Conservation (phyloP, 2,329 filamentous ascomycete genomes). For the Stromatinia cepivora region DNA sequence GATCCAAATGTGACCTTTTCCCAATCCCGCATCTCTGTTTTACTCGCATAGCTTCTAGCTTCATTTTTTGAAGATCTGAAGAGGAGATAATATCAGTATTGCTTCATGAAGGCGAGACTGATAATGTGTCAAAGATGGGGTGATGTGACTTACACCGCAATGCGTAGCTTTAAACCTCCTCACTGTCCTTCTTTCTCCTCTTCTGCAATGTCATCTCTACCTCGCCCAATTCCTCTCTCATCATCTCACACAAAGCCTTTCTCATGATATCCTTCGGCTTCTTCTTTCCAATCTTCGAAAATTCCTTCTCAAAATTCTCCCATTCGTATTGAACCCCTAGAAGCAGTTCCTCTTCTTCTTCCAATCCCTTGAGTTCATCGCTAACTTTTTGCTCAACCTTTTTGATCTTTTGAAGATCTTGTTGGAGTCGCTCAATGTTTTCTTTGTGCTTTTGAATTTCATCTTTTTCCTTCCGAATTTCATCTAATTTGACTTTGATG, state of each 20-base stretch:
- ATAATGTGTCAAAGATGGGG: background rate
- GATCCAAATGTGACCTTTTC: too few species aligned
- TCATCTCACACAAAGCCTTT: background rate
- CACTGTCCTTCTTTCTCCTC: background rate
- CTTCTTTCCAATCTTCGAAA: background rate
- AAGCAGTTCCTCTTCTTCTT: background rate
- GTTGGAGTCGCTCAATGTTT: too few species aligned
- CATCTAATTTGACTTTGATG: too few species aligned
- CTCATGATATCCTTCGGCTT: too few species aligned
- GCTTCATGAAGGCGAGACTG: too few species aligned
- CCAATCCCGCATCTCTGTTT: background rate
- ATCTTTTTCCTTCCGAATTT: background rate
- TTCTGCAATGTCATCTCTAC: too few species aligned
- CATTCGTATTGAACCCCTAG: too few species aligned
- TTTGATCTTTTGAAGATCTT: background rate
- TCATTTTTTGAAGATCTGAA: background rate
- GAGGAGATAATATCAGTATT: too few species aligned
- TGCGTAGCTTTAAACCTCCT: too few species aligned
- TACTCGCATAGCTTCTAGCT: background rate
- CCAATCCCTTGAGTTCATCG: background rate
- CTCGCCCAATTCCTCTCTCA: background rate
- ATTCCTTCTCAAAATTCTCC: background rate
- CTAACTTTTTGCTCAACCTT: background rate
- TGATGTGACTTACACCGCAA: background rate
- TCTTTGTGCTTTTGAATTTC: background rate